phyloP scores from a whole-genome alignment of 1,139 yeast genomes.

The Saccharomyces hybrid region DNA sequence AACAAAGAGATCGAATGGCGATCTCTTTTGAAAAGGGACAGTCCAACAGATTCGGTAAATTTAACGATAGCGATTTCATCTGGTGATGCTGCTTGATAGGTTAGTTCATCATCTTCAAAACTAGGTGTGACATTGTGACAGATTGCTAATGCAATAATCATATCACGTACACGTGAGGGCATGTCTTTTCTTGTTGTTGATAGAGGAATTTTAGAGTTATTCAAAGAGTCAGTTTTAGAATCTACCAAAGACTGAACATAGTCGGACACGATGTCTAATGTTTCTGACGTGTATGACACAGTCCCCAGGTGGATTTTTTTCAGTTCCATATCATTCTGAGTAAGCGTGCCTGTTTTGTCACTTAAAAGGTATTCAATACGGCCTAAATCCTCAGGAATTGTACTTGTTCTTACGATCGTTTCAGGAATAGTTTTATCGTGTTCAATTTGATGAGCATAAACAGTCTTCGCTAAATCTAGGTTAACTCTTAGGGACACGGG shows the following conservation, averaged over 20 bases:
- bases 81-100: conserved; percentile 97
- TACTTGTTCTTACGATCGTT: conserved; percentile 91
- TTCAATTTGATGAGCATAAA: conserved; percentile 91
- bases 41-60: conserved; percentile 81
- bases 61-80: conserved; percentile 96
- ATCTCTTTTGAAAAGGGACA: conserved; percentile 73
- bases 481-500: conserved; percentile 95
- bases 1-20: conserved; percentile 61
- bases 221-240: conserved; percentile 9
- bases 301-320: conserved; percentile 88
- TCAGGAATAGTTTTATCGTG: conserved; percentile 74
- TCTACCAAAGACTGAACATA: conserved; percentile 40
- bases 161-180: conserved; percentile 67
- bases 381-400: conserved; percentile 96
- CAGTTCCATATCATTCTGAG: conserved; percentile 97
- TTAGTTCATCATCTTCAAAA: conserved; percentile 54
- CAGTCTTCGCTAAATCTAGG: conserved; percentile 89
- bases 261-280: conserved; percentile 80
- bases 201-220: conserved; percentile 28
- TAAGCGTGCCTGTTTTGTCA: conserved; percentile 95
- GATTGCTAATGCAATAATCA: conserved; percentile 72
- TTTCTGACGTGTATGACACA: conserved; percentile 85
- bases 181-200: conserved; percentile 55
- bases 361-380: conserved; percentile 86
- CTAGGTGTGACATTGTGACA: conserved; percentile 97